Conservation (phyloP, 208 protist genomes). For the Wallacemonas sp. region DNA sequence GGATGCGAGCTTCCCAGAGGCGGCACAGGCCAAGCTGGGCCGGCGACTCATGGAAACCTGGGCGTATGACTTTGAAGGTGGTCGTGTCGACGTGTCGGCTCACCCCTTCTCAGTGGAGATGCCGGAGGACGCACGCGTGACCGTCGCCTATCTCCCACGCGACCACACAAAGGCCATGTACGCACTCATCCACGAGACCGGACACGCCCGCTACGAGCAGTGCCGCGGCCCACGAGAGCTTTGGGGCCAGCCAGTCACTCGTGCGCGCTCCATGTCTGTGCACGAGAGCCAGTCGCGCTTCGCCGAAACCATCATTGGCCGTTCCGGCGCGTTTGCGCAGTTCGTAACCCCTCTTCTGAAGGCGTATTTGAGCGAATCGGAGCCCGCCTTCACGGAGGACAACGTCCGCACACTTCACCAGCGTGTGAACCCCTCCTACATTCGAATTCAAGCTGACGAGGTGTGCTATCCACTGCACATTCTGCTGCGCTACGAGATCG, state of each 20-base stretch:
- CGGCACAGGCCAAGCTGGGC: slow-evolving; percentile 35
- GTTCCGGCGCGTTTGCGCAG: slow-evolving; percentile 54
- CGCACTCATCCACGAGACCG: slow-evolving; percentile 72
- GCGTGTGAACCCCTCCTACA: slow-evolving; percentile 49
- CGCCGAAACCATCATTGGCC: slow-evolving; percentile 57
- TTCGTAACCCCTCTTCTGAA: slow-evolving; percentile 35
- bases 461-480: slow-evolving; percentile 84
- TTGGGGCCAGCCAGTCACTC: slow-evolving; percentile 46
- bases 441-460: slow-evolving; percentile 81
- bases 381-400: slow-evolving; percentile 30
- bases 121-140: slow-evolving; percentile 75
- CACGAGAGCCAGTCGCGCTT: slow-evolving; percentile 86
- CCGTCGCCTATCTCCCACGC: slow-evolving; percentile 52
- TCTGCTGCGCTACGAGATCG: slow-evolving; percentile 83
- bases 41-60: slow-evolving; percentile 43
- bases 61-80: slow-evolving; percentile 75
- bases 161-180: slow-evolving; percentile 45
- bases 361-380: slow-evolving; percentile 43
- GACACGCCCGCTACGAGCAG: slow-evolving; percentile 74
- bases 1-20: slow-evolving; percentile 23
- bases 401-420: slow-evolving; percentile 45
- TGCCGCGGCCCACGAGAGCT: slow-evolving; percentile 50
- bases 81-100: slow-evolving; percentile 58
- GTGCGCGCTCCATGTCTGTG: slow-evolving; percentile 57
- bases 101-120: slow-evolving; percentile 80